Evolutionary conservation across 2,329 filamentous ascomycete genomes (phyloP).

Genomic region (Fusarium neocosmosporiellum): DNA sequence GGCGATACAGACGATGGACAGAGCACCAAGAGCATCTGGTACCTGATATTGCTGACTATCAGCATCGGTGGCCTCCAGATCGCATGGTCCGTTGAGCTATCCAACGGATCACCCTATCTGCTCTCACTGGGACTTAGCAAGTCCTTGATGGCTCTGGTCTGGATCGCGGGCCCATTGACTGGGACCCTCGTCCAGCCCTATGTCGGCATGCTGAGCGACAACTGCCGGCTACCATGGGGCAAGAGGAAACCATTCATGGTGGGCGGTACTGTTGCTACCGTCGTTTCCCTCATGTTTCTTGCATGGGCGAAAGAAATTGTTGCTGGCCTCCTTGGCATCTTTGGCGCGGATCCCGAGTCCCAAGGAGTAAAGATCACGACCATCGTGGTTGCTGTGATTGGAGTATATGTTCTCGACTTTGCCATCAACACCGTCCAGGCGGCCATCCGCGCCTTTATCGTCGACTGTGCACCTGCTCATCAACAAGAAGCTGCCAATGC

Average conservation of each 20-base stretch:
- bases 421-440: conserved; percentile 98
- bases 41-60: conserved; percentile 86
- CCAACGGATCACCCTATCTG: conserved; percentile 88
- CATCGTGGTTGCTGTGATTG: conserved; percentile 83
- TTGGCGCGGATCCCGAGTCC: conserved; percentile 76
- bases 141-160: conserved; percentile 83
- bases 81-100: conserved; percentile 95
- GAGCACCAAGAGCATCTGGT: conserved; percentile 83
- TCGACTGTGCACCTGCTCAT: conserved; percentile 90
- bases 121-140: conserved; percentile 86
- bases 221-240: conserved; percentile 78
- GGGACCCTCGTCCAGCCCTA: conserved; percentile 85
- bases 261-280: conserved; percentile 73
- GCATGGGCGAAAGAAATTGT: conserved; percentile 82
- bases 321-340: conserved; percentile 72
- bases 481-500: conserved; percentile 95
- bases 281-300: conserved; percentile 74
- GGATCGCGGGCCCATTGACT: conserved; percentile 84
- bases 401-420: conserved; percentile 93
- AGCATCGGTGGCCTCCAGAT: conserved; percentile 91
- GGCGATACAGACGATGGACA: conserved; percentile 53
- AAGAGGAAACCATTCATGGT: conserved; percentile 87
- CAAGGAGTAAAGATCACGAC: conserved; percentile 71
- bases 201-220: conserved; percentile 83
- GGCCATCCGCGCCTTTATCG: conserved; percentile 89